These are phyloP conservation scores for Eleusine indica DNA, from an alignment of 176 grass and related monocot genomes.

Conservation along the genomic window DNA sequence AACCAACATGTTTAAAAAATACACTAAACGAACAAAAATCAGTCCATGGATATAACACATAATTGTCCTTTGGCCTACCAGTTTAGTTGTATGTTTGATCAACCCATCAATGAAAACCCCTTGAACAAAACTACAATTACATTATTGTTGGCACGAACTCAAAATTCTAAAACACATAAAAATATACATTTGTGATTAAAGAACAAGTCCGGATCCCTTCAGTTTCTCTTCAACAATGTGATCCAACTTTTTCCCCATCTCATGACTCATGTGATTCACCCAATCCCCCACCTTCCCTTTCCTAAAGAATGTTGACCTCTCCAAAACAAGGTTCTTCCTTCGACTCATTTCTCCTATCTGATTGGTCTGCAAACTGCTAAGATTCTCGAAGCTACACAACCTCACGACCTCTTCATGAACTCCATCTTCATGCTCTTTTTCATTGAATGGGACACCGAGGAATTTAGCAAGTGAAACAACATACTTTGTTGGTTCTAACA, in stretches of 20 bases:
- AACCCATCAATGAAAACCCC: no score
- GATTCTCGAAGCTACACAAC: constrained; percentile 1
- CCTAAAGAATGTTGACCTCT: background rate
- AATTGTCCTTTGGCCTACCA: no score
- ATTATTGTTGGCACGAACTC: no score
- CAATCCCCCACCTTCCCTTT: constrained; percentile 5
- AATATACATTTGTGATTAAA: background rate
- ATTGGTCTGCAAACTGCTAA: background rate
- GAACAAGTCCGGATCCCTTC: background rate
- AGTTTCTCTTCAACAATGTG: background rate
- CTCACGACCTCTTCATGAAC: constrained; percentile 1
- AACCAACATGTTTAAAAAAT: no score
- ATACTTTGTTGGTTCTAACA: background rate
- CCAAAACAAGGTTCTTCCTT: fast-evolving
- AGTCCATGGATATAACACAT: no score
- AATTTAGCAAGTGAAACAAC: background rate
- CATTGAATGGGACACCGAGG: background rate
- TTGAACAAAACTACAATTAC: no score
- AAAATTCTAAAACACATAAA: no score
- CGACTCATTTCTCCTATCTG: background rate
- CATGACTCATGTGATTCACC: background rate
- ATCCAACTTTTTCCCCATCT: background rate
- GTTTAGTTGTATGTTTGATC: no score
- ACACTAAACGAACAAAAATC: no score
- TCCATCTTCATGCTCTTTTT: background rate